Conservation (phyloP, 2,329 filamentous ascomycete species). For the Paramyrothecium sp. region DNA sequence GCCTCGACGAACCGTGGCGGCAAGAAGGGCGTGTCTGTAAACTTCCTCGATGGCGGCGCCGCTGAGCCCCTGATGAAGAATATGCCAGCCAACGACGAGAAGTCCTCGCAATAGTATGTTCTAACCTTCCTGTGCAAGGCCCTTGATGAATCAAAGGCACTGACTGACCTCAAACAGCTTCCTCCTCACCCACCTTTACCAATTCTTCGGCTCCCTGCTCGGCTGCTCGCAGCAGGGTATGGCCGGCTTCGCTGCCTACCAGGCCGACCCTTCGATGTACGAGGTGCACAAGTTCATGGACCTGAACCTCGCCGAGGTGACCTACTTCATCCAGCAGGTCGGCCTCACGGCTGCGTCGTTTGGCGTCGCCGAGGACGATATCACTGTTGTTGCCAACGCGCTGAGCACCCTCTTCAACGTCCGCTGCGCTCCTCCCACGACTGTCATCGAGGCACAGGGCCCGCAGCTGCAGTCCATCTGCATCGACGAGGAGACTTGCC, state of each 20-base stretch:
- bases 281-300: slow-evolving; percentile 60
- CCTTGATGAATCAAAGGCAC: background rate
- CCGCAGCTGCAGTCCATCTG: slow-evolving; percentile 55
- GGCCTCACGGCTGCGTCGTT: slow-evolving; percentile 55
- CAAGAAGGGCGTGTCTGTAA: slow-evolving; percentile 43
- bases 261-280: slow-evolving; percentile 45
- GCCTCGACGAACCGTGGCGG: slow-evolving; percentile 52
- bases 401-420: slow-evolving; percentile 51
- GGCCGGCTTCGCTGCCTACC: slow-evolving; percentile 48
- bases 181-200: slow-evolving; percentile 60
- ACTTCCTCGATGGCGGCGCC: slow-evolving; percentile 61
- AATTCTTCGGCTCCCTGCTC: slow-evolving; percentile 59
- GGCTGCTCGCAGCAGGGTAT: slow-evolving; percentile 52
- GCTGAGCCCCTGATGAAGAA: slow-evolving; percentile 54
- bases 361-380: slow-evolving; percentile 54
- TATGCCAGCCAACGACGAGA: slow-evolving; percentile 48
- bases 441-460: slow-evolving; percentile 42
- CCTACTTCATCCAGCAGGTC: slow-evolving; percentile 61
- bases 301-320: slow-evolving; percentile 47
- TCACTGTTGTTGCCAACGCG: slow-evolving; percentile 44
- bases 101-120: slow-evolving; percentile 55
- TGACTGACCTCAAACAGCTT: slow-evolving; percentile 30
- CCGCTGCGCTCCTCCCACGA: slow-evolving; percentile 45
- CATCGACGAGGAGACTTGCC: slow-evolving; percentile 45
- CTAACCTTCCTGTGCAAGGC: too few species aligned